Conservation (phyloP, 768 basidiomycete species). For the Mycena leptocephala region DNA sequence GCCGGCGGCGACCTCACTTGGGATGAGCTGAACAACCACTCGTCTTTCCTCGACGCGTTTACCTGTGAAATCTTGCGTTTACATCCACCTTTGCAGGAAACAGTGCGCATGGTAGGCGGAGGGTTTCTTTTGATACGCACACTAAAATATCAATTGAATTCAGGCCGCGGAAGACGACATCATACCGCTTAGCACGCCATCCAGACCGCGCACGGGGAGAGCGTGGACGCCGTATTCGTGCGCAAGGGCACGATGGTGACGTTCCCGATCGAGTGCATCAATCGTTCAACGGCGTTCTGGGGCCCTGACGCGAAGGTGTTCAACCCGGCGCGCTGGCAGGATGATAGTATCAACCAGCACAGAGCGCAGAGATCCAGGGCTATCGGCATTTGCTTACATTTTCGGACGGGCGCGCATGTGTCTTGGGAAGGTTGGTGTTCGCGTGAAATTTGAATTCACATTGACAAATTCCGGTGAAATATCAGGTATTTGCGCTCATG, state of each 20-base stretch:
- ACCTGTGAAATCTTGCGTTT: constrained; percentile 56
- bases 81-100: constrained; percentile 51
- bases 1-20: constrained; percentile 6
- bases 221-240: constrained; percentile 50
- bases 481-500: constrained; percentile 45
- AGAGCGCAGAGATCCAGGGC: constrained; percentile 49
- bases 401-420: constrained; percentile 55
- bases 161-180: constrained; percentile 58
- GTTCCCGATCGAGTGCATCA: constrained; percentile 57
- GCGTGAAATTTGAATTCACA: neutral
- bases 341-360: neutral
- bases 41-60: constrained; percentile 60
- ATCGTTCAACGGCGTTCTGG: constrained; percentile 58
- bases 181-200: constrained; percentile 56
- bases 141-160: too few relatives aligned
- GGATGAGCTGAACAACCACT: constrained; percentile 11
- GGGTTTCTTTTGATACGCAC: neutral
- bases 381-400: constrained; percentile 54
- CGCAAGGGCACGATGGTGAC: constrained; percentile 56
- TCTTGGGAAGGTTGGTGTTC: constrained; percentile 44
- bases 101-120: constrained; percentile 45
- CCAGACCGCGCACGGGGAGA: constrained; percentile 40
- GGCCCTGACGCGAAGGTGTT: constrained; percentile 61
- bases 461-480: neutral
- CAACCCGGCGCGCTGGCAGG: constrained; percentile 57